Evolutionary conservation across 2,329 filamentous ascomycete genomes (phyloP).

Genomic region (Madurella fahalii): DNA sequence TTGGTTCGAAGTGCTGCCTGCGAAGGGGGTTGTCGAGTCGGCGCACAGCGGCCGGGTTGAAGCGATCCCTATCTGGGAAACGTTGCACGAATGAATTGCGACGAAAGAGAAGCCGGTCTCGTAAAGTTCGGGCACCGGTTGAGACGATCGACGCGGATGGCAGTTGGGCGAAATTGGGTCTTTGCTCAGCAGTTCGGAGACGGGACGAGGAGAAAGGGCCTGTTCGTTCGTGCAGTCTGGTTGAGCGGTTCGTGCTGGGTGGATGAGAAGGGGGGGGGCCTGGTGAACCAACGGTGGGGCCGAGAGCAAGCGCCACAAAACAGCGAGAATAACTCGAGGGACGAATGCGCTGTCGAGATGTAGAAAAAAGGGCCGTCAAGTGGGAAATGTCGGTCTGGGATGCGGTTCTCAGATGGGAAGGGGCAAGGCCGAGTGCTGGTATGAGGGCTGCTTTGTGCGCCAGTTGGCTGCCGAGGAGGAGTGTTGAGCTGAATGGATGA

Average conservation of each 20-base stretch:
- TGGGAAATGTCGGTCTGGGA: constrained; percentile 2
- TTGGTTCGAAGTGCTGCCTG: neutral
- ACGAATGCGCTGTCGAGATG: neutral
- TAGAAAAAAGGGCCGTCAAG: neutral
- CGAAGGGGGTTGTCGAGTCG: neutral
- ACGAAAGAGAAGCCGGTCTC: neutral
- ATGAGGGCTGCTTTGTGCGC: constrained; percentile 9
- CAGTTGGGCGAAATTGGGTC: neutral
- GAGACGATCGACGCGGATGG: neutral
- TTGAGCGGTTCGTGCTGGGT: constrained; percentile 6
- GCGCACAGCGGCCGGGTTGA: neutral
- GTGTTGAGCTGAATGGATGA: constrained; percentile 5
- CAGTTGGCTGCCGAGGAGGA: neutral
- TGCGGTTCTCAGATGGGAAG: constrained; percentile 7
- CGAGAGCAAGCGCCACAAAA: constrained; percentile 9
- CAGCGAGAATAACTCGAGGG: neutral
- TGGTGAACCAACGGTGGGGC: constrained; percentile 9
- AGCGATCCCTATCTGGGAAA: no score
- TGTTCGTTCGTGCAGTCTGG: neutral
- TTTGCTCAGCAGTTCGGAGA: neutral
- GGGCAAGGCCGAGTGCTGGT: constrained; percentile 1
- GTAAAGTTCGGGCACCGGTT: neutral
- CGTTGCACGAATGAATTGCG: neutral
- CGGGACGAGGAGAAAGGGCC: neutral
- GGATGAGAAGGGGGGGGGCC: neutral